phyloP scores from a whole-genome alignment of 192 early-diverging fungal species.

The Linnemannia zychae region DNA sequence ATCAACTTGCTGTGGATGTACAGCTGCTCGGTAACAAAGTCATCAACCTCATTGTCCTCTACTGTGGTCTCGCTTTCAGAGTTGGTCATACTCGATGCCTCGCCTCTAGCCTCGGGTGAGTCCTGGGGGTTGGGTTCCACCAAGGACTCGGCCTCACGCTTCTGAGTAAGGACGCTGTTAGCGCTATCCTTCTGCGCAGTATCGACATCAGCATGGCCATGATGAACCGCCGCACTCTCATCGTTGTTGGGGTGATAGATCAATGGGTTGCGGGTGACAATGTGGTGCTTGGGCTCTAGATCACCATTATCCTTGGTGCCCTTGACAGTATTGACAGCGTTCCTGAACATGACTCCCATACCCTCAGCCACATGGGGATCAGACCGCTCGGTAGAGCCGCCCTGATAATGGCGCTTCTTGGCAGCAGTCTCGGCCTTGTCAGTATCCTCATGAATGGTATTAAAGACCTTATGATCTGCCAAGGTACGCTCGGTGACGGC shows the following conservation, averaged over 20 bases:
- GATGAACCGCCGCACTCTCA: background rate
- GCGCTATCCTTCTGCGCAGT: background rate
- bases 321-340: constrained; percentile 5
- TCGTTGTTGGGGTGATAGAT: background rate
- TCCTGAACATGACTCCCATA: constrained; percentile 16
- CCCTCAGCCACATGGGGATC: constrained; percentile 32
- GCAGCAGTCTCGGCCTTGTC: constrained; percentile 17
- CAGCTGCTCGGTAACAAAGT: constrained; percentile 83
- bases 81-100: constrained; percentile 30
- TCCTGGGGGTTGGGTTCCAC: constrained; percentile 25
- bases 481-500: constrained; percentile 24
- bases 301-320: constrained; percentile 26
- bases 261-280: constrained; percentile 4
- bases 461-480: background rate
- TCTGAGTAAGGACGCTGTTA: background rate
- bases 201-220: background rate
- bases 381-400: constrained; percentile 11
- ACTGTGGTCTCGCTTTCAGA: constrained; percentile 27
- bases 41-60: constrained; percentile 53
- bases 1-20: constrained; percentile 92
- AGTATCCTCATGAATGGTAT: constrained; percentile 9
- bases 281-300: constrained; percentile 24
- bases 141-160: constrained; percentile 13
- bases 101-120: background rate
- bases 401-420: constrained; percentile 18